Evolutionary conservation across 164 flowering plant genomes (phyloP).

Genomic region (Brasenia schreberi): DNA sequence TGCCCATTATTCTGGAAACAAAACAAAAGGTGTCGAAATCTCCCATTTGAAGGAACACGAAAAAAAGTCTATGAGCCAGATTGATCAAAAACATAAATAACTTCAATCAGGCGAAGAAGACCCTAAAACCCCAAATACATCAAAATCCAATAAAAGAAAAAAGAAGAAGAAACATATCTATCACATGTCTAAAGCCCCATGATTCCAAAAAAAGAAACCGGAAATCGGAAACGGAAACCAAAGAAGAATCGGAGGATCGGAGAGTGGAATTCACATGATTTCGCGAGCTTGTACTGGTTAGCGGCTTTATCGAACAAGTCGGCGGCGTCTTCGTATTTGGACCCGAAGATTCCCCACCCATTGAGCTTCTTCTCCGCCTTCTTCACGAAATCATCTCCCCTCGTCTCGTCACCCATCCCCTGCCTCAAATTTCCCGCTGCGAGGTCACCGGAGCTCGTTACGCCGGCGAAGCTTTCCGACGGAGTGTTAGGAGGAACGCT

Average conservation of each 20-base stretch:
- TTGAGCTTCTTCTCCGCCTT: conserved; percentile 43
- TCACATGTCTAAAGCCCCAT: too few relatives aligned
- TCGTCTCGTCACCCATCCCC: conserved; percentile 27
- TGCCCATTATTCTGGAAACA: too few relatives aligned
- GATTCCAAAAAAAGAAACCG: neutral
- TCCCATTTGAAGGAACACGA: too few relatives aligned
- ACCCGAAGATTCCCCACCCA: conserved; percentile 35
- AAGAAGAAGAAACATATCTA: too few relatives aligned
- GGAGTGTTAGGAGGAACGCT: too few relatives aligned
- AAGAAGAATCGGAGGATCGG: neutral
- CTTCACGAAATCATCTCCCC: conserved; percentile 33
- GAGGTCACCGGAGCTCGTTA: too few relatives aligned
- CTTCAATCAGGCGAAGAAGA: too few relatives aligned
- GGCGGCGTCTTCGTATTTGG: conserved; percentile 40
- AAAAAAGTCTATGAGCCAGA: too few relatives aligned
- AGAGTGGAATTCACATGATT: conserved; percentile 20
- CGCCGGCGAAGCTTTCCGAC: too few relatives aligned
- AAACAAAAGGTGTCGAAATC: too few relatives aligned
- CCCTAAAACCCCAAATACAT: neutral
- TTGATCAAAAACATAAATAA: too few relatives aligned
- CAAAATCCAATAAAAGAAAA: neutral
- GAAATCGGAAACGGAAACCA: neutral
- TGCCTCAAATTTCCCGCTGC: neutral
- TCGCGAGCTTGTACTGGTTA: conserved; percentile 38
- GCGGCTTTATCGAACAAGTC: conserved; percentile 43